Conservation (phyloP, 139 green algal species). For the Spirogloea muscicola region DNA sequence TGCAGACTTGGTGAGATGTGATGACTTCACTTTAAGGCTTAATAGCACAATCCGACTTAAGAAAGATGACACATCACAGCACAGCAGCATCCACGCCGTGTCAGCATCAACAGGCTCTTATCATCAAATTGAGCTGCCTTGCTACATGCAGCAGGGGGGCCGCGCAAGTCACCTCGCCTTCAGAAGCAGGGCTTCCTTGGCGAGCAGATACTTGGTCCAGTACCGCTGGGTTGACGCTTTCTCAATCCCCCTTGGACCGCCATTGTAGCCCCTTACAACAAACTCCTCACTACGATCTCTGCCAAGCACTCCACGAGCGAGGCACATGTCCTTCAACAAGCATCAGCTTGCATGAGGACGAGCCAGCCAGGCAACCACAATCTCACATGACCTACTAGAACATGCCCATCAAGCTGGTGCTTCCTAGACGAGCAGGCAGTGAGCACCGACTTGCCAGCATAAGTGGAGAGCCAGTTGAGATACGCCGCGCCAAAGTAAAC, state of each 20-base stretch:
- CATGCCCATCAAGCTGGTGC: too few relatives aligned
- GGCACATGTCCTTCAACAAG: too few relatives aligned
- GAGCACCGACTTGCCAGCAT: constrained; percentile 26
- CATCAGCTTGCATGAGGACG: too few relatives aligned
- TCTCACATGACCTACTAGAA: too few relatives aligned
- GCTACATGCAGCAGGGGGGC: background rate
- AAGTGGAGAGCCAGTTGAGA: constrained; percentile 46
- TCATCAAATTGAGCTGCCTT: background rate
- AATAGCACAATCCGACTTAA: too few relatives aligned
- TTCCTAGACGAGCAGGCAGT: too few relatives aligned
- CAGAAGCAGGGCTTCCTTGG: constrained; percentile 9
- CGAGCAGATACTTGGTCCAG: constrained; percentile 32
- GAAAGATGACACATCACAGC: too few relatives aligned
- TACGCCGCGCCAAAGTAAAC: constrained; percentile 44
- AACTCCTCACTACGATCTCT: constrained; percentile 44
- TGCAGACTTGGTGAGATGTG: too few relatives aligned
- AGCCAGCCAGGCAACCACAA: too few relatives aligned
- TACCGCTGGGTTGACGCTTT: constrained; percentile 3
- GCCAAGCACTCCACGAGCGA: too few relatives aligned
- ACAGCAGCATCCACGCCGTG: background rate
- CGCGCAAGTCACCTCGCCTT: background rate
- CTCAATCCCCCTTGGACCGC: constrained; percentile 17
- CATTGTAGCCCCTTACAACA: constrained; percentile 40
- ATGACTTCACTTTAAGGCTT: background rate
- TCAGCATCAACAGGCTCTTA: constrained; percentile 1